These are phyloP conservation scores for Simplicillium sp. DNA, from an alignment of 2,329 filamentous ascomycete species.

Conservation along the genomic window DNA sequence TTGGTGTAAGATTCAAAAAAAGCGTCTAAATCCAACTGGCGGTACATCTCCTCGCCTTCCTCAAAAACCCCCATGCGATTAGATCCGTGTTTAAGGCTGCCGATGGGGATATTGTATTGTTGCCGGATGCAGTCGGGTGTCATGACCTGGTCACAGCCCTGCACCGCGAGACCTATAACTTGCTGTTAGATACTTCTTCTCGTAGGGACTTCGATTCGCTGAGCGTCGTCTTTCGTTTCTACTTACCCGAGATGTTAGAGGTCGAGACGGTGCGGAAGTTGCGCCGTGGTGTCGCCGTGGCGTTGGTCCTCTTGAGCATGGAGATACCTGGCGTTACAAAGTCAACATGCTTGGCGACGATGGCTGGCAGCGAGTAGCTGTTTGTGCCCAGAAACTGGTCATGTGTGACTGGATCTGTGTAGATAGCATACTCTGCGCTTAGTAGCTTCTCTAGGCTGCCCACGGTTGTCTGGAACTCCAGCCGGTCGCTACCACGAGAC, in stretches of 20 bases:
- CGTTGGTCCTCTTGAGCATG: not conserved
- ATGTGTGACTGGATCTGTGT: not conserved
- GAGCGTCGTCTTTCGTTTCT: not conserved
- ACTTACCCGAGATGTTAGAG: not conserved
- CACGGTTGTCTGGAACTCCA: not conserved
- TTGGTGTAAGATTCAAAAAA: conserved; percentile 34
- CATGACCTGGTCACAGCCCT: conserved; percentile 41
- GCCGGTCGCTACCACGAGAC: not conserved
- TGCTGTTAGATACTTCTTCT: not conserved
- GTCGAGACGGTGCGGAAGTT: not conserved
- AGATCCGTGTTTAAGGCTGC: conserved; percentile 20
- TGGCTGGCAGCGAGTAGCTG: not conserved
- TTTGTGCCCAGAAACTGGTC: not conserved
- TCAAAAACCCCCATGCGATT: conserved; percentile 44
- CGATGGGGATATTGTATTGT: conserved; percentile 32
- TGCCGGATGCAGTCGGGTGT: conserved; percentile 45
- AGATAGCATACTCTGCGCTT: not conserved
- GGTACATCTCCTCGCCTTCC: conserved; percentile 38
- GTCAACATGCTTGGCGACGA: not conserved
- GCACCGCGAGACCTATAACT: too few relatives aligned
- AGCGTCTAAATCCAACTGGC: conserved; percentile 34
- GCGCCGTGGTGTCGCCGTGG: not conserved
- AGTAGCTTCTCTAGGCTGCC: not conserved
- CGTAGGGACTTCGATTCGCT: not conserved
- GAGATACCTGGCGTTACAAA: not conserved